Conservation (phyloP, 2,329 filamentous ascomycete species). For the Plectosphaerella sp. region DNA sequence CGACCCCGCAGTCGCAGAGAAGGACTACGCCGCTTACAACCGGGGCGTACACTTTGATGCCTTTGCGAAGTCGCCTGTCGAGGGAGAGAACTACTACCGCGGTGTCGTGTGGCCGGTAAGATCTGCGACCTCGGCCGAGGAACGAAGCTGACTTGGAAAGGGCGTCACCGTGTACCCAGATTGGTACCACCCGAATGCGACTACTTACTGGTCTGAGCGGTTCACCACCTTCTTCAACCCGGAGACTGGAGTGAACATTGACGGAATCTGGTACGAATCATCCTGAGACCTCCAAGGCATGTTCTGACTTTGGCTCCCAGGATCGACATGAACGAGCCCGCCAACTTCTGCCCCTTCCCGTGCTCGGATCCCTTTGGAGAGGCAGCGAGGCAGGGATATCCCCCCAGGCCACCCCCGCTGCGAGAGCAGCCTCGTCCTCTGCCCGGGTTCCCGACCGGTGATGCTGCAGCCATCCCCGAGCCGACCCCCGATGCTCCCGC, state of each 20-base stretch:
- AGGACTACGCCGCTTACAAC: constrained; percentile 59
- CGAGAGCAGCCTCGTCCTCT: constrained; percentile 59
- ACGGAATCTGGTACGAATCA: constrained; percentile 69
- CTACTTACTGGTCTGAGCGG: constrained; percentile 65
- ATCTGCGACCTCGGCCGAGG: too few relatives aligned
- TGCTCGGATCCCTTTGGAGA: constrained; percentile 34
- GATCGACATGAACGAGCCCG: constrained; percentile 52
- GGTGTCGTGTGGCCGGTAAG: constrained; percentile 69
- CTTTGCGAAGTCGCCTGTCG: constrained; percentile 12
- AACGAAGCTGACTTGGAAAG: not conserved
- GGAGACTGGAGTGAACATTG: constrained; percentile 64
- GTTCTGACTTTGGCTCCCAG: constrained; percentile 13
- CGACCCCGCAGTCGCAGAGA: constrained; percentile 59
- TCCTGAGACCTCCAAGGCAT: constrained; percentile 27
- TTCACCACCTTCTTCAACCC: constrained; percentile 61
- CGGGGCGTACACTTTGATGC: constrained; percentile 35
- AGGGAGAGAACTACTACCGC: constrained; percentile 49
- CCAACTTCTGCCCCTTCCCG: constrained; percentile 50
- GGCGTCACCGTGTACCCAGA: constrained; percentile 69
- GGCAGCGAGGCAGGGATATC: constrained; percentile 30
- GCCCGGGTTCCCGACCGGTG: constrained; percentile 40
- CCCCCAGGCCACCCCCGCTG: constrained; percentile 59
- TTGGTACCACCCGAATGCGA: constrained; percentile 64
- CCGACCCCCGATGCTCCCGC: not conserved
- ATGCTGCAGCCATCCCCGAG: not conserved